Evolutionary conservation across 306 rosid genomes (phyloP).

Genomic region (Vicia faba): DNA sequence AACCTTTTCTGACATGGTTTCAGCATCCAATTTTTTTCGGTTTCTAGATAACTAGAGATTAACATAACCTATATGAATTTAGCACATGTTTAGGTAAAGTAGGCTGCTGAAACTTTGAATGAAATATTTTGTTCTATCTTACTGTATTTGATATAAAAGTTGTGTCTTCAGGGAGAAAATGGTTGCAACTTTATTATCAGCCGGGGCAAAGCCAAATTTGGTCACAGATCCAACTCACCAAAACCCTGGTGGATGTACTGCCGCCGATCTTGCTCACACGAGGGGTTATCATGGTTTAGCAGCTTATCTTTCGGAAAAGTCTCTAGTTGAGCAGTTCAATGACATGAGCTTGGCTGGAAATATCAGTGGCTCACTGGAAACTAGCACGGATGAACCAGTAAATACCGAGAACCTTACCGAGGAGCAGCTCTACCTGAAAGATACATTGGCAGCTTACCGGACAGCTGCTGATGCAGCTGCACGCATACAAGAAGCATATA

Average conservation of each 20-base stretch:
- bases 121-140: not conserved
- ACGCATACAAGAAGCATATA: conserved; percentile 82
- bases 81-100: conserved; percentile 21
- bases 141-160: conserved; percentile 22
- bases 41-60: conserved; percentile 5
- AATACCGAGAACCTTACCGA: conserved; percentile 62
- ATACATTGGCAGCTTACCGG: conserved; percentile 75
- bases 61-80: conserved; percentile 13
- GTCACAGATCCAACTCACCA: conserved; percentile 85
- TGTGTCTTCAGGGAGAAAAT: conserved; percentile 72
- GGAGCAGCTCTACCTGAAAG: conserved; percentile 74
- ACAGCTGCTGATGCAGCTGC: conserved; percentile 97
- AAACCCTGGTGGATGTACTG: conserved; percentile 76
- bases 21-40: conserved; percentile 11
- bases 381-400: conserved; percentile 42
- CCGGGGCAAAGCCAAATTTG: conserved; percentile 88
- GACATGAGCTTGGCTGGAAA: conserved; percentile 91
- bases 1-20: conserved; percentile 33
- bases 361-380: conserved; percentile 73
- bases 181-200: conserved; percentile 77
- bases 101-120: conserved; percentile 20
- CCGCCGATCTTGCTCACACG: conserved; percentile 76
- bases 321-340: conserved; percentile 73
- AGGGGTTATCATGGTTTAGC: conserved; percentile 82
- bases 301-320: conserved; percentile 92